These are phyloP conservation scores for Bathelium albidoporum DNA, from an alignment of 495 filamentous ascomycete species.

Conservation along the genomic window DNA sequence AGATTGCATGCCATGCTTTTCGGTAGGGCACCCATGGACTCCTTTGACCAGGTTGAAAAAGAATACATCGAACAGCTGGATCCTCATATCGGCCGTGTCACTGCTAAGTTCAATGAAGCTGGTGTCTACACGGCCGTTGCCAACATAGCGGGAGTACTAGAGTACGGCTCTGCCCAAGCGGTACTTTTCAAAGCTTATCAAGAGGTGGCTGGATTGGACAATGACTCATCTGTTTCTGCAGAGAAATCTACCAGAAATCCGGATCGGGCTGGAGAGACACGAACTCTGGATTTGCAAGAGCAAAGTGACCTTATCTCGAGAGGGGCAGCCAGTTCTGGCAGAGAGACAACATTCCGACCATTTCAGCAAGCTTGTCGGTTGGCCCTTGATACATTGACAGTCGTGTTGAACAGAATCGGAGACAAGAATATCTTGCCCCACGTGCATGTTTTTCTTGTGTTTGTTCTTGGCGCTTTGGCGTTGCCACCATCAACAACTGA, in stretches of 20 bases:
- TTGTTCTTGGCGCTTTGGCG: slow-evolving; percentile 49
- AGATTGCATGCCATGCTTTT: slow-evolving; percentile 59
- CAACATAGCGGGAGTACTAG: slow-evolving; percentile 45
- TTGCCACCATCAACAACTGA: slow-evolving; percentile 42
- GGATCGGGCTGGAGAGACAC: slow-evolving; percentile 8
- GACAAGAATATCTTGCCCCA: slow-evolving; percentile 58
- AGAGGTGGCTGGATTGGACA: slow-evolving; percentile 32
- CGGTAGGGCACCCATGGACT: slow-evolving; percentile 38
- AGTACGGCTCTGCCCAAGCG: slow-evolving; percentile 51
- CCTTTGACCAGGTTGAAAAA: slow-evolving; percentile 37
- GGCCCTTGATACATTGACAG: slow-evolving; percentile 35
- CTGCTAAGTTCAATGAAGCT: slow-evolving; percentile 52
- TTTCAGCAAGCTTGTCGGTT: slow-evolving; percentile 35
- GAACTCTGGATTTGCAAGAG: slow-evolving; percentile 8
- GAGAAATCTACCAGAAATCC: slow-evolving; percentile 6
- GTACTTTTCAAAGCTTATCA: slow-evolving; percentile 20
- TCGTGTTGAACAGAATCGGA: slow-evolving; percentile 49
- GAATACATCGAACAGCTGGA: slow-evolving; percentile 48
- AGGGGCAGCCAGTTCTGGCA: slow-evolving; percentile 7
- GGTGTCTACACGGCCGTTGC: slow-evolving; percentile 45
- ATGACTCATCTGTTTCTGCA: slow-evolving; percentile 29
- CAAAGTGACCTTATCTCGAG: neutral
- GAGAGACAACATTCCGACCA: neutral
- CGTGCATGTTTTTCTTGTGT: slow-evolving; percentile 58
- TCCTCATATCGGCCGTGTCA: slow-evolving; percentile 47